Base-by-base conservation (phyloP, 2,329 filamentous ascomycete species). In the Pseudocercospora cruenta region DNA sequence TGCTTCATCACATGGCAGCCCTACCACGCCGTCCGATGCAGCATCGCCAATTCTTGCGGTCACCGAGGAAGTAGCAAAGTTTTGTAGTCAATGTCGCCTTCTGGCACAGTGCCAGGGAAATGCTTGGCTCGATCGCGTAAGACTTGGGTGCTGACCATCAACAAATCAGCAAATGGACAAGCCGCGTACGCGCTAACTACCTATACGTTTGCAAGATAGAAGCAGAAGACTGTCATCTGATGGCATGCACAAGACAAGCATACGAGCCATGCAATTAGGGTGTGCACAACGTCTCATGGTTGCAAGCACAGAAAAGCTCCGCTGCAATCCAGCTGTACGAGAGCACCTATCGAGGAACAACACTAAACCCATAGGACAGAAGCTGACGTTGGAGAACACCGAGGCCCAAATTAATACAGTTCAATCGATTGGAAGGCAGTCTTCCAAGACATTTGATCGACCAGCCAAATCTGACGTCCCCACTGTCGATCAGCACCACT, bases 351-450 rank as follows among this genome's bases (percentile, higher is more conserved):
- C 16, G 51, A 26, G 16, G 51, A 26, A 55, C 51, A 55, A 51
- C 14, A 22, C n/a, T 6, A 12, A 51, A 51, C 51, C 31, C 31
- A 22, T 57, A 58, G 43, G 55, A 39, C n/a, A 58, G 16, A 33
- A 24, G 28, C 55, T 58, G 55, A 36, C 21, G n/a, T 36, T 22
- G 28, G n/a, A 22, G 22, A 39, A 43, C 55, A 24, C 33, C 55
- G 55, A 58, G 55, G 55, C 55, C 22, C 55, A 58, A 22, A 58
- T 58, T 43, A 58, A 21, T 36, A 36, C 54, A 31, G 8, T 58
- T 24, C n/a, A 58, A 14, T 58, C 55, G 55, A 43, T 58, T 58
- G 55, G 55, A 39, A 58, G 33, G 22, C n/a, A 43, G 19, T 22
- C 28, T n/a, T 21, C 33, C 19, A 16, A 31, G 4, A 31, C 16